These are phyloP conservation scores for Fonsecaea erecta DNA, from an alignment of 2,329 filamentous ascomycete species.

Conservation along the genomic window DNA sequence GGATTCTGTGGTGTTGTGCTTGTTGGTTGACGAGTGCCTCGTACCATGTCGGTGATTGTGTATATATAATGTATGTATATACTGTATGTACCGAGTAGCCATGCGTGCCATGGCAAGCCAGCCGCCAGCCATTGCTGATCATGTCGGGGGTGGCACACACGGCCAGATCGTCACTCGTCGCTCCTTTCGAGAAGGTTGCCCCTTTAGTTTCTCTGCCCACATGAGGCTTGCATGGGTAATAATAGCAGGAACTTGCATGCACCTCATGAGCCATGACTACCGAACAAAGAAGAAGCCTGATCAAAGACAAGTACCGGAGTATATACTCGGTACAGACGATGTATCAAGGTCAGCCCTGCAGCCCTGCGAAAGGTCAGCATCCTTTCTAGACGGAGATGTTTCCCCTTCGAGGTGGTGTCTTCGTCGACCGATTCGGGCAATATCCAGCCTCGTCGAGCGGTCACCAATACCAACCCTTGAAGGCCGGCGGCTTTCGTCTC, in stretches of 20 bases:
- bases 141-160: not conserved
- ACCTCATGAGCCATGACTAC: no score
- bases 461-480: not conserved
- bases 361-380: not conserved
- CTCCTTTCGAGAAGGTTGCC: not conserved
- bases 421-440: not conserved
- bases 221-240: no score
- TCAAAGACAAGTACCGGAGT: no score
- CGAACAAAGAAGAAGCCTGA: no score
- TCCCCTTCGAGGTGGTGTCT: not conserved
- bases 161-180: not conserved
- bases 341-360: not conserved
- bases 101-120: conserved; percentile 5
- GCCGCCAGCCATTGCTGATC: not conserved
- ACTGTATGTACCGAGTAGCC: no score
- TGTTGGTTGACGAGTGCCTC: not conserved
- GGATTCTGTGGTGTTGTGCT: not conserved
- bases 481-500: no score
- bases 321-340: not conserved
- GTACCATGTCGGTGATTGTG: not conserved
- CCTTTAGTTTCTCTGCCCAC: not conserved
- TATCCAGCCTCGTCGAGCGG: conserved; percentile 14
- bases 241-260: no score
- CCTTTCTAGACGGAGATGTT: not conserved
- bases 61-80: no score